Evolutionary conservation across 805 yeast genomes (phyloP).

Genomic region (Candida pini): DNA sequence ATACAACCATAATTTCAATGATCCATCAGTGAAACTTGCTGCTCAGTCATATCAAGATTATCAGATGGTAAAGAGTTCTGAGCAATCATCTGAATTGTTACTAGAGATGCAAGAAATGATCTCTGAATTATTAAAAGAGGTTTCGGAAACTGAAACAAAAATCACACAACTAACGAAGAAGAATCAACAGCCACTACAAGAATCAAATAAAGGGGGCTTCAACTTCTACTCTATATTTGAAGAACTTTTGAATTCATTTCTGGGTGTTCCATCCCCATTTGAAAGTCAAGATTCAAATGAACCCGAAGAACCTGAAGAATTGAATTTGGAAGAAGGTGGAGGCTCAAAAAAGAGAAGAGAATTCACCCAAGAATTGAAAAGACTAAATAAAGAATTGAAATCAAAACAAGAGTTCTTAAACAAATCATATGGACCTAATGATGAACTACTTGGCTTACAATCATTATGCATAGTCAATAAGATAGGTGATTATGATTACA

Average conservation of each 20-base stretch:
- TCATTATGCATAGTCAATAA: slow-evolving; percentile 38
- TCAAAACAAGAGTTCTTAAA: slow-evolving; percentile 6
- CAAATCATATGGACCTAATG: slow-evolving; percentile 52
- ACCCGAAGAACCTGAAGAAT: neutral
- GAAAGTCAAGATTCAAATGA: neutral
- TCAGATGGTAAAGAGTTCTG: slow-evolving; percentile 16
- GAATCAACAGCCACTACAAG: neutral
- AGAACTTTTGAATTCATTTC: slow-evolving; percentile 15
- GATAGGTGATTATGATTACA: slow-evolving; percentile 70
- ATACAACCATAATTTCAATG: slow-evolving; percentile 84
- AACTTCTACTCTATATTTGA: slow-evolving; percentile 3
- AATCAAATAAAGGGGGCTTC: neutral
- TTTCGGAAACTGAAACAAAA: slow-evolving; percentile 3
- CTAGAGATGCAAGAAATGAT: slow-evolving; percentile 4
- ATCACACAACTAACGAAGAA: neutral
- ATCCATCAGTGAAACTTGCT: slow-evolving; percentile 75
- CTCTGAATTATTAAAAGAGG: slow-evolving; percentile 4
- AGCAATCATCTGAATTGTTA: neutral
- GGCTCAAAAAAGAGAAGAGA: slow-evolving; percentile 6
- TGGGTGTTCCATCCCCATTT: slow-evolving; percentile 11
- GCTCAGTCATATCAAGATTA: slow-evolving; percentile 50
- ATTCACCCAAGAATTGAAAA: slow-evolving; percentile 18
- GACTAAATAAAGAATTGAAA: slow-evolving; percentile 12
- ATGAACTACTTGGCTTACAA: slow-evolving; percentile 52
- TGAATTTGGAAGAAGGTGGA: slow-evolving; percentile 1